Base-by-base conservation (phyloP, 306 rosid species). In the Benincasa hispida region DNA sequence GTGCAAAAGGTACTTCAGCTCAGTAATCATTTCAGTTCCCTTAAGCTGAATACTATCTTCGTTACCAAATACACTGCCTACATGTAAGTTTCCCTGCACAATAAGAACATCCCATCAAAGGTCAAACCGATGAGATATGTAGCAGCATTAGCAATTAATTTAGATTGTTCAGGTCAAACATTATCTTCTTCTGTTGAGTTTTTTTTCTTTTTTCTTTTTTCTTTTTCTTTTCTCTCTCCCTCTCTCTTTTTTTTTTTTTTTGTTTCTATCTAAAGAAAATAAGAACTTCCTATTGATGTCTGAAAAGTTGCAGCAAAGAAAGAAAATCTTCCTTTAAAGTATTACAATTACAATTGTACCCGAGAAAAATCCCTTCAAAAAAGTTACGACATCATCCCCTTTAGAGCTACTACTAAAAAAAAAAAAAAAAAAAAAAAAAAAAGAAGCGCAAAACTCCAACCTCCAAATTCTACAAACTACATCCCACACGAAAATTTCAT, bases 71-170 rank as follows among this genome's bases (percentile, higher is more conserved):
- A 92, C 90, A 77, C 86, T 83, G 58, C 82, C 86, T 76, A 94
- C 95, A 51, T 84, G 89, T 75, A 87, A 88, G 85, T 89, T 86
- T 41, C 99, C 99, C 96, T 92, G 87, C 73, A 83, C 67, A 75
- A 74, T 22, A 74, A 32, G 39, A 13, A 57, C 5, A 30, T 35
- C 27, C 77, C 27, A 55, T 80, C 47, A 83, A 27, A 84, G 76
- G 32, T 56, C 19, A 37, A 48, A 53, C 72, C 61, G 4, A 50
- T 7, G 27, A 72, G 55, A 50, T 41, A 50, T 15, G 77, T 50
- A 53, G 27, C 62, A 28, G 6, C 9, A 2, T 10, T 73, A 18
- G 11, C 28, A 45, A 66, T 10, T 66, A 15, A 66, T 12, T 5
- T 35, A 21, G 24, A 66, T n/a, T n/a, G 50, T 39, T 66, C 72